Percentiles rank a stretch among this genome's conserved stretches.
phyloP scores from a whole-genome alignment of 2,329 filamentous ascomycete species.

The Fusarium sp. region DNA sequence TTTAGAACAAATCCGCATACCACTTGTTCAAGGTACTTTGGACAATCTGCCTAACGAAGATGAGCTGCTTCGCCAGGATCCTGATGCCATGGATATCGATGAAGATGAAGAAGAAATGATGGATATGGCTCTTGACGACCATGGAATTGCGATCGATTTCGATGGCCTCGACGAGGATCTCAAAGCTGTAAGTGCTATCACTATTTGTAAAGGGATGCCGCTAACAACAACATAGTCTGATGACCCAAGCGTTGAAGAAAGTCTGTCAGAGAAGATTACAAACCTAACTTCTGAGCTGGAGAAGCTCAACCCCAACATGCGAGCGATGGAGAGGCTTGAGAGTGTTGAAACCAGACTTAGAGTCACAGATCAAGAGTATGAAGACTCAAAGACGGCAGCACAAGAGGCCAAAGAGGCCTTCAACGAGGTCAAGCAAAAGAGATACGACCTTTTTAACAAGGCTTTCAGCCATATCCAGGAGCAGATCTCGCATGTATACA shows the following conservation, averaged over 20 bases:
- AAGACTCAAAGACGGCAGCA: slow-evolving; percentile 80
- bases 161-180: slow-evolving; percentile 83
- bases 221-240: slow-evolving; percentile 66
- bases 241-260: slow-evolving; percentile 77
- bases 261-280: slow-evolving; percentile 81
- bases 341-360: slow-evolving; percentile 85
- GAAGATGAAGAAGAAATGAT: slow-evolving; percentile 70
- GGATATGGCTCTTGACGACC: slow-evolving; percentile 80
- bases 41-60: slow-evolving; percentile 91
- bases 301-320: slow-evolving; percentile 96
- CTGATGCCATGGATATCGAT: slow-evolving; percentile 94
- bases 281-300: slow-evolving; percentile 83
- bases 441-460: slow-evolving; percentile 93
- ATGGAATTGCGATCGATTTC: slow-evolving; percentile 92
- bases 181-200: slow-evolving; percentile 70
- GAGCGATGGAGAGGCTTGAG: slow-evolving; percentile 90
- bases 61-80: slow-evolving; percentile 77
- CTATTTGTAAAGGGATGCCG: background rate
- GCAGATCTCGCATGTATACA: slow-evolving; percentile 93
- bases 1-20: slow-evolving; percentile 90
- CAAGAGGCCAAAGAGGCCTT: slow-evolving; percentile 85
- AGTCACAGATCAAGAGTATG: slow-evolving; percentile 88
- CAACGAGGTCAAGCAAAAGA: slow-evolving; percentile 81
- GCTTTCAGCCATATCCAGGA: slow-evolving; percentile 95
- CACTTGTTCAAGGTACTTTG: slow-evolving; percentile 79